phyloP scores from a whole-genome alignment of 2,329 filamentous ascomycete species.

The Penicillium sclerotiorum region DNA sequence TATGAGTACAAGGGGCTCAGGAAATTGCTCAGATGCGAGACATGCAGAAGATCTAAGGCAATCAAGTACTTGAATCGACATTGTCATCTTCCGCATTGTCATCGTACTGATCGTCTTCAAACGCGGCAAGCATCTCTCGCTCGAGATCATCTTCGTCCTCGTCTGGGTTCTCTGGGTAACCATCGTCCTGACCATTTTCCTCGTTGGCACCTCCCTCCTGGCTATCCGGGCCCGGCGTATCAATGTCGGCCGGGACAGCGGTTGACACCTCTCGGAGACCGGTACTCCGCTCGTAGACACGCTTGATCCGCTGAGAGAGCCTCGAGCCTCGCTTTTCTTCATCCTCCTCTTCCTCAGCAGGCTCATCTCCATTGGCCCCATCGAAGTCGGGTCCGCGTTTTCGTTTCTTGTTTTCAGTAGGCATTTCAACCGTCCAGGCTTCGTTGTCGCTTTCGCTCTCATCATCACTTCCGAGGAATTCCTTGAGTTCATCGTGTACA shows the following conservation, averaged over 20 bases:
- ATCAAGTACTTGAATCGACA: slow-evolving; percentile 37
- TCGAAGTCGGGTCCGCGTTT: slow-evolving; percentile 36
- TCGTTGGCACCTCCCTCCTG: not conserved
- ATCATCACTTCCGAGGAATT: slow-evolving; percentile 63
- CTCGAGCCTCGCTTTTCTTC: slow-evolving; percentile 46
- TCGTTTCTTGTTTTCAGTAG: slow-evolving; percentile 36
- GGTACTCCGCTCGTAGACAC: slow-evolving; percentile 45
- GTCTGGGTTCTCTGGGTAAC: slow-evolving; percentile 30
- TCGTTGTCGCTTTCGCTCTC: slow-evolving; percentile 57
- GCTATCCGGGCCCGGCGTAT: no score
- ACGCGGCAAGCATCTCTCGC: slow-evolving; percentile 62
- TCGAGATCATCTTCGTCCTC: slow-evolving; percentile 53
- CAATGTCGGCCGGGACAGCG: slow-evolving; percentile 20
- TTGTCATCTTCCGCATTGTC: slow-evolving; percentile 40
- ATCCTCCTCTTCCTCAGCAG: slow-evolving; percentile 28
- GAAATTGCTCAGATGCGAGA: no score
- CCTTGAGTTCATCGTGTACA: slow-evolving; percentile 72
- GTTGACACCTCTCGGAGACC: slow-evolving; percentile 42
- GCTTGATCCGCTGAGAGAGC: slow-evolving; percentile 44
- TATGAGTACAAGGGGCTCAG: no score
- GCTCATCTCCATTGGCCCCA: slow-evolving; percentile 25
- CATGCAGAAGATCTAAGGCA: no score
- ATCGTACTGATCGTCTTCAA: slow-evolving; percentile 51
- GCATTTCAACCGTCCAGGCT: slow-evolving; percentile 28
- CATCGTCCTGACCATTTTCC: slow-evolving; percentile 20